Percentiles rank a stretch among this genome's conserved stretches.
Conservation (phyloP, 768 basidiomycete species). For the Rhizopogon roseolus region DNA sequence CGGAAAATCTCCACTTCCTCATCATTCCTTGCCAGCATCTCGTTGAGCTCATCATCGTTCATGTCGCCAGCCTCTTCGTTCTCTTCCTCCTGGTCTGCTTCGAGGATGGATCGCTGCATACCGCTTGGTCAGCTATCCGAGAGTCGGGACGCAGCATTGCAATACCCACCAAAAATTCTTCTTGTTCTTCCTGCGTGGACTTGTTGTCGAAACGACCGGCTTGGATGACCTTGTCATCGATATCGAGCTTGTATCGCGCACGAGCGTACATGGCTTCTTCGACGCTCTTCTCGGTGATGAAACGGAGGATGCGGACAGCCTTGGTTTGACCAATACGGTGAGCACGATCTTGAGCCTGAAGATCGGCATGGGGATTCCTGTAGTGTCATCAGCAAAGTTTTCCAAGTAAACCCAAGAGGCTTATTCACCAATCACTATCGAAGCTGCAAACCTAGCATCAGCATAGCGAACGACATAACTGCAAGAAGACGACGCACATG, state of each 20-base stretch:
- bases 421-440: conserved; percentile 64
- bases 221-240: conserved; percentile 99
- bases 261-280: conserved; percentile 97
- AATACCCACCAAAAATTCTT: conserved; percentile 80
- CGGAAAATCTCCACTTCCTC: conserved; percentile 74
- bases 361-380: conserved; percentile 97
- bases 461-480: conserved; percentile 2
- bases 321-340: conserved; percentile 99
- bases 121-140: conserved; percentile 4
- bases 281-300: conserved; percentile 97
- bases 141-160: conserved; percentile 1
- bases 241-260: conserved; percentile 93
- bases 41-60: conserved; percentile 94
- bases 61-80: conserved; percentile 89
- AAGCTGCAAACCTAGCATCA: conserved; percentile 41
- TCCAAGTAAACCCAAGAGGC: neutral
- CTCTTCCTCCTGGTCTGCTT: conserved; percentile 86
- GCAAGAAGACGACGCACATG: conserved; percentile 52
- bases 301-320: conserved; percentile 91
- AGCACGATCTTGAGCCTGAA: conserved; percentile 98
- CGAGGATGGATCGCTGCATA: conserved; percentile 78
- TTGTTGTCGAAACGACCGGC: conserved; percentile 99
- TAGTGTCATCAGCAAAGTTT: neutral
- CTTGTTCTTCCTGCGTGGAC: conserved; percentile 96
- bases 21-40: conserved; percentile 82